These are phyloP conservation scores for Mycena floridula DNA, from an alignment of 768 basidiomycete genomes.

Conservation along the genomic window DNA sequence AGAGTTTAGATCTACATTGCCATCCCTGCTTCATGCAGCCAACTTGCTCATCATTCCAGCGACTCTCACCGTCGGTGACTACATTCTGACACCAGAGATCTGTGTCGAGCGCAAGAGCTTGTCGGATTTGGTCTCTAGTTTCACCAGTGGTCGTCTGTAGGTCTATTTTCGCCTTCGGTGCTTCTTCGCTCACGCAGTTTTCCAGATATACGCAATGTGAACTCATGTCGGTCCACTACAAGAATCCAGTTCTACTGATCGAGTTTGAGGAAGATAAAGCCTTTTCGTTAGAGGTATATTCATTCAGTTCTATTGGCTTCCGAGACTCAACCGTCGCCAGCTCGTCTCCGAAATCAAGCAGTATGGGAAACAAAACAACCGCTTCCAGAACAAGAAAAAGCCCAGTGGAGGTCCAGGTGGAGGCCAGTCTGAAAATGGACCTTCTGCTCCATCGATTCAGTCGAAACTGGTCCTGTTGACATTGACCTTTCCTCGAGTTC, in stretches of 20 bases:
- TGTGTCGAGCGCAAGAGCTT: conserved; percentile 96
- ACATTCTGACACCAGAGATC: conserved; percentile 91
- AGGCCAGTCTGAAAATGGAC: conserved; percentile 26
- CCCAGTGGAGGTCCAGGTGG: conserved; percentile 12
- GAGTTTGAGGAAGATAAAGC: conserved; percentile 98
- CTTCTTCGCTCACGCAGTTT: background rate
- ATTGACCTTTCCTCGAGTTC: conserved; percentile 84
- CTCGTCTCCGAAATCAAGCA: conserved; percentile 51
- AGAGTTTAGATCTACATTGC: conserved; percentile 91
- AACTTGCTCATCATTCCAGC: conserved; percentile 79
- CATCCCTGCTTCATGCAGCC: conserved; percentile 82
- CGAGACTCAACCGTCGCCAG: no score
- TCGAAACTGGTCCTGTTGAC: conserved; percentile 90
- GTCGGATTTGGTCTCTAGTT: conserved; percentile 87
- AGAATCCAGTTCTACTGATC: conserved; percentile 86
- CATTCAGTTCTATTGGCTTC: conserved; percentile 1
- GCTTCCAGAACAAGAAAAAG: conserved; percentile 52
- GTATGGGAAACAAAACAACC: conserved; percentile 54
- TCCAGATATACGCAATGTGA: conserved; percentile 94
- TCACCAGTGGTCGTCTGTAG: conserved; percentile 90
- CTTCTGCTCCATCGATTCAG: conserved; percentile 55
- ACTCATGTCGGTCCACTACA: conserved; percentile 94
- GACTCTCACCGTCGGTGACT: conserved; percentile 93
- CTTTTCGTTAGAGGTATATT: conserved; percentile 77
- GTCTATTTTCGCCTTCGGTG: conserved; percentile 21